phyloP scores from a whole-genome alignment of 2,329 filamentous ascomycete species.

The Colletotrichum musae region DNA sequence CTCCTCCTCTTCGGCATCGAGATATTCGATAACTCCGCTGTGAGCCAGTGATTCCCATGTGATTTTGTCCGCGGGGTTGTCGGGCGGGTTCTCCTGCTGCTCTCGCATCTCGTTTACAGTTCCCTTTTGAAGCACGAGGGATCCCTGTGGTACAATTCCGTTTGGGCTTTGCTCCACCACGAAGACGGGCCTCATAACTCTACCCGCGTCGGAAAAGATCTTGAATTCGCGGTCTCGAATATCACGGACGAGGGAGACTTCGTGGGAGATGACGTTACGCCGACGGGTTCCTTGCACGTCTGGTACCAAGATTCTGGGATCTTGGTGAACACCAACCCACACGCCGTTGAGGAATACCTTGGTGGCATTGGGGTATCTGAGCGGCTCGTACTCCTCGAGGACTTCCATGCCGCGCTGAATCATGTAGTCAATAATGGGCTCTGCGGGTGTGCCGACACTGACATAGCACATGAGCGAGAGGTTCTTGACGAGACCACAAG shows the following conservation, averaged over 20 bases:
- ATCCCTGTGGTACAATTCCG: slow-evolving; percentile 82
- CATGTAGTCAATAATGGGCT: slow-evolving; percentile 96
- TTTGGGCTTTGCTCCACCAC: slow-evolving; percentile 81
- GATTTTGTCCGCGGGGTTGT: slow-evolving; percentile 74
- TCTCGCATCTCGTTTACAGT: slow-evolving; percentile 82
- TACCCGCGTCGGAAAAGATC: slow-evolving; percentile 96
- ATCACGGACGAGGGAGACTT: slow-evolving; percentile 95
- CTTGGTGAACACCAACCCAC: slow-evolving; percentile 96
- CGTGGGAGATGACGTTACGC: slow-evolving; percentile 86
- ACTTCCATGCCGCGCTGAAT: slow-evolving; percentile 96
- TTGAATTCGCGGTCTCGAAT: slow-evolving; percentile 98
- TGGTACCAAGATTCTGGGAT: slow-evolving; percentile 87
- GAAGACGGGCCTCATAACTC: slow-evolving; percentile 94
- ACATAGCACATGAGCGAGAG: slow-evolving; percentile 98
- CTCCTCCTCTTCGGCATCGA: slow-evolving; percentile 98
- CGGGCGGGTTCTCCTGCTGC: slow-evolving; percentile 76
- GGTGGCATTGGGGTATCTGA: slow-evolving; percentile 89
- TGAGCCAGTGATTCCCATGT: slow-evolving; percentile 92
- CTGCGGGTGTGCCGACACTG: slow-evolving; percentile 91
- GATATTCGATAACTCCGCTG: slow-evolving; percentile 91
- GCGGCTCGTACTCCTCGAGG: slow-evolving; percentile 92
- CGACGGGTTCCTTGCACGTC: slow-evolving; percentile 84
- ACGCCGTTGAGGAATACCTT: slow-evolving; percentile 99
- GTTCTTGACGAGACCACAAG: slow-evolving; percentile 98
- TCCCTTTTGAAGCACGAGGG: slow-evolving; percentile 87